A percentile compares a stretch with the other conserved stretches of the same genome.
phyloP scores from a whole-genome alignment of 345 rosid genomes.

The Salix arbutifolia region DNA sequence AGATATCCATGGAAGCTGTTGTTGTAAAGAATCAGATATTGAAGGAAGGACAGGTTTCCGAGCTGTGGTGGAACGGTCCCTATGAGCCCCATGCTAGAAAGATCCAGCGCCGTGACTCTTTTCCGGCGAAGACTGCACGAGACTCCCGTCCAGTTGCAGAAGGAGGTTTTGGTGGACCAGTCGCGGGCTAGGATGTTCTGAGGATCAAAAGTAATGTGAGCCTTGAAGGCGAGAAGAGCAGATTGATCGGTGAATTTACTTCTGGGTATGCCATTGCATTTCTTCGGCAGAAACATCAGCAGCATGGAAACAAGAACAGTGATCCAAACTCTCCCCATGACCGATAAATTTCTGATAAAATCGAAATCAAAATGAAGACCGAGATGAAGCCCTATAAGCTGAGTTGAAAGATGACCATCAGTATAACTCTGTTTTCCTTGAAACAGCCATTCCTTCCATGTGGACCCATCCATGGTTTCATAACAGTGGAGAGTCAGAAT shows the following conservation, averaged over 20 bases:
- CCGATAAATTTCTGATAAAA: too few species aligned
- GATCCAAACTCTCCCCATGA: neutral
- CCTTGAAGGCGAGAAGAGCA: slow-evolving; percentile 12
- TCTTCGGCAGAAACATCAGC: neutral
- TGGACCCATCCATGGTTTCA: too few species aligned
- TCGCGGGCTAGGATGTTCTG: neutral
- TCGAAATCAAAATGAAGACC: too few species aligned
- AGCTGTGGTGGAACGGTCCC: slow-evolving; percentile 1
- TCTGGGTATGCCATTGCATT: neutral
- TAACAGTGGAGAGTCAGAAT: too few species aligned
- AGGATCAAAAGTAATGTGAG: slow-evolving; percentile 7
- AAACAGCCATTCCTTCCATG: too few species aligned
- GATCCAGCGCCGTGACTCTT: neutral
- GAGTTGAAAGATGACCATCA: too few species aligned
- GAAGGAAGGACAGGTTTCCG: neutral
- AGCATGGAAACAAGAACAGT: neutral
- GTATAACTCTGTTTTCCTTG: too few species aligned
- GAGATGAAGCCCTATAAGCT: too few species aligned
- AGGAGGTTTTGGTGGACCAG: slow-evolving; percentile 1
- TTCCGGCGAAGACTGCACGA: neutral
- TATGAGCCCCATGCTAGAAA: neutral
- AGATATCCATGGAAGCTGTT: neutral
- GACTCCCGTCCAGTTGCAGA: neutral
- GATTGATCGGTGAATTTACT: neutral
- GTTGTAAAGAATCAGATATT: neutral